Base-by-base conservation (phyloP, 2,329 filamentous ascomycete genomes). In the Aspergillus bombycis region DNA sequence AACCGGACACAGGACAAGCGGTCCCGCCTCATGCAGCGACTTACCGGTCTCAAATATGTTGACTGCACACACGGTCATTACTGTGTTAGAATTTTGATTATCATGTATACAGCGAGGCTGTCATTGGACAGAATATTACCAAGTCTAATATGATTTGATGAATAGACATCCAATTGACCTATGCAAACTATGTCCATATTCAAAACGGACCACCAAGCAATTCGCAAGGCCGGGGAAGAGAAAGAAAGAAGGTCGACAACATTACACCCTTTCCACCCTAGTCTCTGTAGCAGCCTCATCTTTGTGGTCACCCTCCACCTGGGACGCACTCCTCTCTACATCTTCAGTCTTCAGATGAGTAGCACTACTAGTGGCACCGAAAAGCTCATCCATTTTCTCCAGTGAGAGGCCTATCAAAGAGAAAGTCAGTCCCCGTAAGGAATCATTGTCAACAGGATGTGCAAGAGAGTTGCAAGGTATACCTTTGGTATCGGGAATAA, bases 401-500 rank as follows among this genome's bases (percentile, higher is more conserved):
- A 90, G 80, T 50, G 81, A 82, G 36, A 83, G 64, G n/a, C 80
- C 75, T 77, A 36, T 54, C 3, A 32, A 30, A n/a, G 8, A 21
- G 34, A 2, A 46, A 6, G n/a, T 60, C 23, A 30, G 36, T 54
- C 34, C 41, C 28, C n/a, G 6, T 11, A 34, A 9, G 16, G 16
- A 12, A 23, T 36, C 14, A 30, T 34, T 2, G n/a, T 16, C 58
- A 45, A 23, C n/a, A 28, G 21, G 28, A 11, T 46, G 23, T 43
- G 19, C 19, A 19, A 16, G 16, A 26, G 52, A 5, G 12, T 45
- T 38, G 48, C 12, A 43, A 32, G 41, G 58, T 77, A 72, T 67
- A 82, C 89, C 89, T 80, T 91, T 91, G 12, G 89, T 92, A 78
- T 92, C 89, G 0, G 89, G 89, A n/a, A 91, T 83, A 65, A 88